Percentiles rank a stretch among this genome's conserved stretches.
phyloP scores from a whole-genome alignment of 2,329 filamentous ascomycete genomes.

The Fusarium kyushuense region DNA sequence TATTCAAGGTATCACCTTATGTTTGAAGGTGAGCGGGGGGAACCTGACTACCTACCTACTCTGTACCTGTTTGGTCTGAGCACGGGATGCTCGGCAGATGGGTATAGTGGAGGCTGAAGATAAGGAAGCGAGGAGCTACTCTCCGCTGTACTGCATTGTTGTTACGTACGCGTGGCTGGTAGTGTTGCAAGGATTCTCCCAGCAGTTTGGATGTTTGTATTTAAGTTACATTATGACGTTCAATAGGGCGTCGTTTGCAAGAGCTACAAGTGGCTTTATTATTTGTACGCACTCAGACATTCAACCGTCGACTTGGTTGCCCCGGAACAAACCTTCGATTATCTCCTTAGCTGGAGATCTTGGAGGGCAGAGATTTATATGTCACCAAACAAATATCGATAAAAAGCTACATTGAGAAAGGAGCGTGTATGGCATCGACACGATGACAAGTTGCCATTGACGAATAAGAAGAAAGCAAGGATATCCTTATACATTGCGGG shows the following conservation, averaged over 20 bases:
- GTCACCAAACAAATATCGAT: not conserved
- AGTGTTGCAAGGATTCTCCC: conserved; percentile 8
- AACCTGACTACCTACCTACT: not conserved
- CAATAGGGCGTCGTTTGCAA: conserved; percentile 20
- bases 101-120: conserved; percentile 13
- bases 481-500: conserved; percentile 19
- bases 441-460: conserved; percentile 28
- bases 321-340: not conserved
- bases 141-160: conserved; percentile 34
- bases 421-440: conserved; percentile 6
- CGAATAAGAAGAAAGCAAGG: conserved; percentile 23
- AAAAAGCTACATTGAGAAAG: conserved; percentile 1
- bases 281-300: not conserved
- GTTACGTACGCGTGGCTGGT: conserved; percentile 32
- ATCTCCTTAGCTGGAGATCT: conserved; percentile 5
- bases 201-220: conserved; percentile 11
- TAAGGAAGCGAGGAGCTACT: conserved; percentile 16
- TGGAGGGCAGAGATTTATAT: not conserved
- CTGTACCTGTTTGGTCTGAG: conserved; percentile 6
- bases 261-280: not conserved
- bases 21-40: conserved; percentile 7
- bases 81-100: conserved; percentile 29
- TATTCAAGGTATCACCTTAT: conserved; percentile 1
- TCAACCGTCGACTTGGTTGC: not conserved
- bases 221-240: conserved; percentile 3